Evolutionary conservation across 495 filamentous ascomycete species (phyloP), one percentile per base, ranked within the genome.

Genomic region (Podospora sp.): DNA sequence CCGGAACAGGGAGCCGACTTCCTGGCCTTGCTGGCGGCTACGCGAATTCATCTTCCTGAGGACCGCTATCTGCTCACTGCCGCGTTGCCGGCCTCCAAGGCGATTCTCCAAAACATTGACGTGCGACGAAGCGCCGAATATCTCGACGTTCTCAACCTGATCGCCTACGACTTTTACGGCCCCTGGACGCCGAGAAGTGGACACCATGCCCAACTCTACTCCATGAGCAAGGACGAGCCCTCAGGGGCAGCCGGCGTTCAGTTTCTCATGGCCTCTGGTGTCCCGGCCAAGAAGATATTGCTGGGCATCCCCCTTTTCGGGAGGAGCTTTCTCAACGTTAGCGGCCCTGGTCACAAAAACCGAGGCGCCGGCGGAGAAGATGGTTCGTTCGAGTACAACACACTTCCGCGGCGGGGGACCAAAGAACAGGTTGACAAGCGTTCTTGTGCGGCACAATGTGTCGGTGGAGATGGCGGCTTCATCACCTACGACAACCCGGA

Each of bases 101-200:
- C 88, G 85, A 85, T 89, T 0, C 78, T 97, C 36, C 85, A 87
- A 65, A 84, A 94, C 72, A 95, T 97, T 71, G 86, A 94, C 73
- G 82, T 96, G 18, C 78, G 79, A 51, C 79, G 83, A 33, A 87
- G 89, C 0, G 82, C 88, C 22, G 76, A 84, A 52, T 88, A 91
- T 61, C 82, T 96, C 50, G 92, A 96, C 77, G 84, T 89, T 63
- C 80, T 97, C 72, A 96, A 96, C 72, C 77, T 97, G 24, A 94
- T 90, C 86, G 85, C 91, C 6, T 97, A 96, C 73, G 93, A 97
- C 76, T 96, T 96, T 76, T 85, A 85, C n/a, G 92, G 92, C 0
- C 84, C 90, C 0, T 95, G 92, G 93, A 83, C 85, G 2, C 74
- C 82, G 51, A 79, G 84, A 62, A 85, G 86, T 40, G 92, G 91